phyloP scores from a whole-genome alignment of 2,329 filamentous ascomycete genomes.

The Microdochium nivale region DNA sequence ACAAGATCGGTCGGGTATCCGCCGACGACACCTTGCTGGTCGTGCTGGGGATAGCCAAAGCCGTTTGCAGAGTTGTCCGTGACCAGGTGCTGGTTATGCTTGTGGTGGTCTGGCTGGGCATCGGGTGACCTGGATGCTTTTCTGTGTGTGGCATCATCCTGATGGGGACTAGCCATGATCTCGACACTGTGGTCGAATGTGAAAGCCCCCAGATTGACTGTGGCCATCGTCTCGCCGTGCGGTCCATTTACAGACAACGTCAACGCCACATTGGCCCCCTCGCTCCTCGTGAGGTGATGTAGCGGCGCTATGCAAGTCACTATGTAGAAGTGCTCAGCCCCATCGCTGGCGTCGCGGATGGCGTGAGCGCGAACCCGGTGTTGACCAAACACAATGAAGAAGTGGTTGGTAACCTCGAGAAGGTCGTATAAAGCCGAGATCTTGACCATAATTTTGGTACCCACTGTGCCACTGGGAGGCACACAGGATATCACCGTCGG shows the following conservation, averaged over 20 bases:
- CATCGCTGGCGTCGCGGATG: constrained; percentile 49
- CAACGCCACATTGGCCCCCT: constrained; percentile 42
- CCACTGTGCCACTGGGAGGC: constrained; percentile 59
- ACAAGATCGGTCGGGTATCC: constrained; percentile 24
- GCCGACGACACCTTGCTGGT: constrained; percentile 34
- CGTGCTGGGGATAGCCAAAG: constrained; percentile 46
- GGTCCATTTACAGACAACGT: constrained; percentile 43
- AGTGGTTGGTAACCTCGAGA: constrained; percentile 45
- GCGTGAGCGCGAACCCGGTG: constrained; percentile 62
- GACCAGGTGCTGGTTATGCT: constrained; percentile 21
- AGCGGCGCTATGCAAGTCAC: constrained; percentile 65
- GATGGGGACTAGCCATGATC: constrained; percentile 25
- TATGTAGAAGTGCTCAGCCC: constrained; percentile 58
- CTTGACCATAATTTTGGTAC: constrained; percentile 65
- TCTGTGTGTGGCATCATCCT: constrained; percentile 26
- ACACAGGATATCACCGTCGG: constrained; percentile 61
- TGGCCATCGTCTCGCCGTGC: constrained; percentile 44
- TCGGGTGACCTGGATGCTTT: constrained; percentile 33
- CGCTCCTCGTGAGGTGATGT: constrained; percentile 40
- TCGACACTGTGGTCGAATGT: constrained; percentile 29
- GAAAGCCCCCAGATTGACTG: constrained; percentile 36
- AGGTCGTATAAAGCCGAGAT: constrained; percentile 71
- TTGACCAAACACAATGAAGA: constrained; percentile 70
- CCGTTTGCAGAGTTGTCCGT: constrained; percentile 41
- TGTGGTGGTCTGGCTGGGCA: constrained; percentile 19